Evolutionary conservation across 2,329 filamentous ascomycete species (phyloP).

Genomic region (Alternaria sp.): DNA sequence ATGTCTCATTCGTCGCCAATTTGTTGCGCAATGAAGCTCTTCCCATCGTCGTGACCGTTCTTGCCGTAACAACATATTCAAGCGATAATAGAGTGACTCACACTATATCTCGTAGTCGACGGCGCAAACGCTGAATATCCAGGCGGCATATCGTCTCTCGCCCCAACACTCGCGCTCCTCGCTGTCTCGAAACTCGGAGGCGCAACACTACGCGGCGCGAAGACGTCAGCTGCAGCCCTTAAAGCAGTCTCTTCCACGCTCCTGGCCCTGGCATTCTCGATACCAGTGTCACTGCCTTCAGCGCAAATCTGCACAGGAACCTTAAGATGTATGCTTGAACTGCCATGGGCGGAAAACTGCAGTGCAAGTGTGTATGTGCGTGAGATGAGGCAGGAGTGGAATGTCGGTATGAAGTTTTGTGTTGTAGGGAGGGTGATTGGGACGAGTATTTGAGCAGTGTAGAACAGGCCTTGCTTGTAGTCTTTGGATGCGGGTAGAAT

Average conservation of each 20-base stretch:
- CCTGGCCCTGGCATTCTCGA: constrained; percentile 42
- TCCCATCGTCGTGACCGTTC: neutral
- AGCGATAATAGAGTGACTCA: constrained; percentile 8
- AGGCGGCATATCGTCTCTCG: constrained; percentile 38
- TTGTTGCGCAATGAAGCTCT: neutral
- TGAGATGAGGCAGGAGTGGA: constrained; percentile 73
- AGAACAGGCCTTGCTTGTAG: constrained; percentile 62
- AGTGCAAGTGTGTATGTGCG: constrained; percentile 70
- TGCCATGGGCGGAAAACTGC: constrained; percentile 59
- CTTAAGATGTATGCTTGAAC: constrained; percentile 50
- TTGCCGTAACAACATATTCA: neutral
- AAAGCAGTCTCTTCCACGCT: constrained; percentile 38
- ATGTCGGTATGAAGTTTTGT: constrained; percentile 72
- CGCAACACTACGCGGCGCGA: constrained; percentile 47
- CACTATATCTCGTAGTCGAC: constrained; percentile 14
- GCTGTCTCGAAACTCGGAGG: constrained; percentile 32
- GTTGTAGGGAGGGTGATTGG: constrained; percentile 68
- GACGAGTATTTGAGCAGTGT: constrained; percentile 69
- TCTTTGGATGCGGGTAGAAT: constrained; percentile 48
- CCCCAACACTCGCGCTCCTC: constrained; percentile 7
- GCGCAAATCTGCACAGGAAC: constrained; percentile 57
- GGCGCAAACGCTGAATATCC: constrained; percentile 38
- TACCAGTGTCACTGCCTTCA: constrained; percentile 46
- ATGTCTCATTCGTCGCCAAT: neutral
- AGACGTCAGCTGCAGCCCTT: constrained; percentile 44